A percentile compares a stretch with the other conserved stretches of the same genome.
phyloP scores from a whole-genome alignment of 2,329 filamentous ascomycete genomes.

The Elsinoe necatrix region DNA sequence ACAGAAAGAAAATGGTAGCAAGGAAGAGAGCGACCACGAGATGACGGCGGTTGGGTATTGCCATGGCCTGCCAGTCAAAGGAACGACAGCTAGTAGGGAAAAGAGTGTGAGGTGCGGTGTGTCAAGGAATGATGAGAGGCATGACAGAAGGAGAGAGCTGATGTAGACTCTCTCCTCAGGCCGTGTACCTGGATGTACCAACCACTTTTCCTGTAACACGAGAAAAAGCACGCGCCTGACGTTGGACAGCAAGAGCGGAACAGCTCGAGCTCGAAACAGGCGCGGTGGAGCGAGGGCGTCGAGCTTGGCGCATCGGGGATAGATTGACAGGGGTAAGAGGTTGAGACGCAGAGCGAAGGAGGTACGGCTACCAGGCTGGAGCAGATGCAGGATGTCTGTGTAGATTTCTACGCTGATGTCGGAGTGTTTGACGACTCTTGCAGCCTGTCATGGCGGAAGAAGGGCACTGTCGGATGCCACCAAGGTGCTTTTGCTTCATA shows the following conservation, averaged over 20 bases:
- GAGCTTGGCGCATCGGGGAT: background rate
- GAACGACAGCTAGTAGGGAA: background rate
- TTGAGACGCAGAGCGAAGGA: background rate
- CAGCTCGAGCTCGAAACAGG: background rate
- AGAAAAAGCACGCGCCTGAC: conserved; percentile 12
- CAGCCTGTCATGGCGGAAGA: too few relatives aligned
- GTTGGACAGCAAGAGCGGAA: conserved; percentile 1
- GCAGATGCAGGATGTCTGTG: too few relatives aligned
- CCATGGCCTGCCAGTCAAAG: conserved; percentile 11
- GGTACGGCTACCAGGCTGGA: background rate
- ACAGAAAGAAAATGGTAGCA: conserved; percentile 16
- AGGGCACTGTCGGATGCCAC: too few relatives aligned
- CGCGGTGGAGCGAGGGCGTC: background rate
- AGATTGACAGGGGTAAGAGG: background rate
- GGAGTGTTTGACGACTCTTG: too few relatives aligned
- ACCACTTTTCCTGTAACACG: background rate
- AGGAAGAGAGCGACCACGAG: conserved; percentile 12
- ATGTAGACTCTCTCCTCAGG: background rate
- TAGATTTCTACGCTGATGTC: too few relatives aligned
- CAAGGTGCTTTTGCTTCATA: too few relatives aligned
- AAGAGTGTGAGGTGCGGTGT: background rate
- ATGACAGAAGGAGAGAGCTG: background rate
- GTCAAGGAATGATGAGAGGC: background rate
- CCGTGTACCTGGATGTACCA: background rate
- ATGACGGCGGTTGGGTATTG: background rate